These are phyloP conservation scores for Globisporangium solare DNA, from an alignment of 352 stramenopile genomes.

Conservation along the genomic window DNA sequence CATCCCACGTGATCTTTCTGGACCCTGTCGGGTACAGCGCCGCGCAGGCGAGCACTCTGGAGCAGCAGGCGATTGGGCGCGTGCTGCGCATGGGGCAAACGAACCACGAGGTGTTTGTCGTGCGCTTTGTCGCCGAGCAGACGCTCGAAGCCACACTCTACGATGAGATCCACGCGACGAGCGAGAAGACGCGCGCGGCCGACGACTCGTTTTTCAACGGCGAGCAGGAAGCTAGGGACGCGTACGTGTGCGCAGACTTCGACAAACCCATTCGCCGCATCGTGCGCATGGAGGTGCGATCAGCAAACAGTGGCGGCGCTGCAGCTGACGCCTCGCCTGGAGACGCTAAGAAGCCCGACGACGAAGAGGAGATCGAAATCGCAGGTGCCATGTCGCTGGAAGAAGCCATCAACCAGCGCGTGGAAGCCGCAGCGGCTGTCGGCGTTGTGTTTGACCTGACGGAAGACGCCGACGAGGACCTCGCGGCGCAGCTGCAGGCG, in stretches of 20 bases:
- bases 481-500: constrained; percentile 27
- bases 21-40: constrained; percentile 68
- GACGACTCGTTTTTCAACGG: constrained; percentile 74
- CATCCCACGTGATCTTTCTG: constrained; percentile 79
- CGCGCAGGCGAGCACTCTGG: constrained; percentile 68
- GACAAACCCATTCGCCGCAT: constrained; percentile 45
- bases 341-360: not conserved
- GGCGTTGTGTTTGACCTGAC: constrained; percentile 70
- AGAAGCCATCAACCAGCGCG: constrained; percentile 57
- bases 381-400: constrained; percentile 69
- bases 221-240: constrained; percentile 32
- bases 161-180: constrained; percentile 64
- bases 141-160: constrained; percentile 73
- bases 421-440: constrained; percentile 41
- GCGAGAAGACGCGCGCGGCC: constrained; percentile 30
- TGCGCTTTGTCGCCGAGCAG: constrained; percentile 68
- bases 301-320: not conserved
- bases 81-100: constrained; percentile 84
- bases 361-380: constrained; percentile 64
- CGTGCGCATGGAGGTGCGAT: constrained; percentile 42
- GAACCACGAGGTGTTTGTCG: constrained; percentile 60
- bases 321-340: no score
- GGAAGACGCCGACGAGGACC: constrained; percentile 38
- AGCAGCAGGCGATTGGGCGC: constrained; percentile 80
- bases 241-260: constrained; percentile 57